Conservation (phyloP, 2,329 filamentous ascomycete genomes). For the Penicillium sp. region DNA sequence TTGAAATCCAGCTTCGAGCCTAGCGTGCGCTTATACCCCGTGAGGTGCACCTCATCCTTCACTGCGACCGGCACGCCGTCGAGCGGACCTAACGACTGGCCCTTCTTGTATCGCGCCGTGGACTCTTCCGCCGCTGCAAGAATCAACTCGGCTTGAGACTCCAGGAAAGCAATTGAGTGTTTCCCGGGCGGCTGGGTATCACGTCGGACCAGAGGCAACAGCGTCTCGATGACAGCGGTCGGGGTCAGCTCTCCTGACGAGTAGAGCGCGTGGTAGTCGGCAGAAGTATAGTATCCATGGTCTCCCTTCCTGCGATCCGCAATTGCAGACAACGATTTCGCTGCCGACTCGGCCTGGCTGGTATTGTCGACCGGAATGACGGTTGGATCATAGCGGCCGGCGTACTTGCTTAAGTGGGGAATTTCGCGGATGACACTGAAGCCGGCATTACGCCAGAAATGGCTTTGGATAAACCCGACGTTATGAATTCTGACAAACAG, state of each 20-base stretch:
- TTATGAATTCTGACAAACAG: slow-evolving; percentile 52
- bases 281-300: slow-evolving; percentile 62
- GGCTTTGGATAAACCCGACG: slow-evolving; percentile 59
- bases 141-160: slow-evolving; percentile 61
- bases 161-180: slow-evolving; percentile 72
- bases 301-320: slow-evolving; percentile 35
- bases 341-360: slow-evolving; percentile 14
- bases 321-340: slow-evolving; percentile 22
- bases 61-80: slow-evolving; percentile 81
- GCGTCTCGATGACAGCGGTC: slow-evolving; percentile 64
- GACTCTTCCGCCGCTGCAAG: slow-evolving; percentile 69
- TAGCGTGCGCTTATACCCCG: slow-evolving; percentile 65
- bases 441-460: slow-evolving; percentile 70
- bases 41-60: slow-evolving; percentile 75
- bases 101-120: slow-evolving; percentile 66
- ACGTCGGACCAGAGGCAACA: slow-evolving; percentile 68
- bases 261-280: slow-evolving; percentile 76
- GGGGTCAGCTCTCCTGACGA: slow-evolving; percentile 68
- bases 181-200: slow-evolving; percentile 53
- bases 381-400: slow-evolving; percentile 56
- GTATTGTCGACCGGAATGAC: slow-evolving; percentile 47
- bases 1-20: slow-evolving; percentile 63
- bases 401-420: slow-evolving; percentile 53
- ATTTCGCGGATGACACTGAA: slow-evolving; percentile 59
- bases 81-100: slow-evolving; percentile 63